A percentile compares a stretch with the other conserved stretches of the same genome.
phyloP scores from a whole-genome alignment of 352 stramenopile genomes.

The Globisporangium solare region DNA sequence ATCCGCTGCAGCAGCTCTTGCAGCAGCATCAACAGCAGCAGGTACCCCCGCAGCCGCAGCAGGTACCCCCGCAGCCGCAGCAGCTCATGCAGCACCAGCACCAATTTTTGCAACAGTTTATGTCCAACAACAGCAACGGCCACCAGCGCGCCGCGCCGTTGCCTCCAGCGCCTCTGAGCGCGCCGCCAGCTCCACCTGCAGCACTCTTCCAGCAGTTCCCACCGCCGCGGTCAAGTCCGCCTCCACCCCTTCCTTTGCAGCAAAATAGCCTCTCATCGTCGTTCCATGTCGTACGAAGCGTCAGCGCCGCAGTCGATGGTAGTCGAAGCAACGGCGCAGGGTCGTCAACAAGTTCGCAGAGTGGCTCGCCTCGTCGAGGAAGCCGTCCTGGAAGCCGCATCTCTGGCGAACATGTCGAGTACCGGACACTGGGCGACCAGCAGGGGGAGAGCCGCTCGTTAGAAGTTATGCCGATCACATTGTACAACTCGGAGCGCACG shows the following conservation, averaged over 20 bases:
- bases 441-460: constrained; percentile 46
- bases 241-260: constrained; percentile 6
- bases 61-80: constrained; percentile 18
- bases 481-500: constrained; percentile 74
- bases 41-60: constrained; percentile 17
- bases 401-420: constrained; percentile 48
- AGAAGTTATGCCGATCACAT: constrained; percentile 82
- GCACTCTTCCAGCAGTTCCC: constrained; percentile 35
- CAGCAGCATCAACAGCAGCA: constrained; percentile 44
- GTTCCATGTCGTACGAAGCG: constrained; percentile 27
- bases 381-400: constrained; percentile 44
- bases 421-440: constrained; percentile 34
- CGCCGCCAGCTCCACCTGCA: constrained; percentile 18
- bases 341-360: constrained; percentile 35
- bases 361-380: constrained; percentile 33
- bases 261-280: constrained; percentile 2
- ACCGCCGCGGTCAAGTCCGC: constrained; percentile 9
- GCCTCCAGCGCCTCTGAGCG: constrained; percentile 27
- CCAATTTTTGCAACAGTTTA: constrained; percentile 53
- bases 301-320: constrained; percentile 30
- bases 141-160: constrained; percentile 27
- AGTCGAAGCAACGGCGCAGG: constrained; percentile 34
- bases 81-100: constrained; percentile 41
- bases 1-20: constrained; percentile 62
- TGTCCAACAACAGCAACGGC: constrained; percentile 31